Conservation (phyloP, 2,329 filamentous ascomycete genomes). For the Ceratocystiopsis brevicomis region DNA sequence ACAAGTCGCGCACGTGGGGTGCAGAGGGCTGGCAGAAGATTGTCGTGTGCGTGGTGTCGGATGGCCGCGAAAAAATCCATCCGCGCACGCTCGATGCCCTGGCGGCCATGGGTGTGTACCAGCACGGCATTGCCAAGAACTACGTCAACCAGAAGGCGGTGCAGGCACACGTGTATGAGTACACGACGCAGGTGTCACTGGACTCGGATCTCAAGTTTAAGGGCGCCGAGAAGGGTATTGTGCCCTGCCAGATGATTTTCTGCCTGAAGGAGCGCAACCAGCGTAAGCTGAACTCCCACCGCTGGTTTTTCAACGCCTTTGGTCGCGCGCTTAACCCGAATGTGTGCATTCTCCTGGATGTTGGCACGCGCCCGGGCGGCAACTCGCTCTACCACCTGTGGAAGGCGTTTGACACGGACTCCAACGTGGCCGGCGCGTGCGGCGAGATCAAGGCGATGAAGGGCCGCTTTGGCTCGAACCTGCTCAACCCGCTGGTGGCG, state of each 20-base stretch:
- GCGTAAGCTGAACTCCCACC: slow-evolving; percentile 94
- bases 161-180: slow-evolving; percentile 94
- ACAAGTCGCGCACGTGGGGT: slow-evolving; percentile 88
- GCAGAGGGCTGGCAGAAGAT: slow-evolving; percentile 98
- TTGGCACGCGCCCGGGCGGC: slow-evolving; percentile 75
- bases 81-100: slow-evolving; percentile 83
- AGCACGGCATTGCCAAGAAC: slow-evolving; percentile 97
- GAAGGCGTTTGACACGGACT: slow-evolving; percentile 97
- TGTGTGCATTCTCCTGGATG: slow-evolving; percentile 89
- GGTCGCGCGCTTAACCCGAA: slow-evolving; percentile 85
- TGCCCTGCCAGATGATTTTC: slow-evolving; percentile 95
- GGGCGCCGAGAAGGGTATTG: slow-evolving; percentile 95
- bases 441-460: slow-evolving; percentile 99
- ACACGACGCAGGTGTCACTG: slow-evolving; percentile 92
- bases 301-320: slow-evolving; percentile 99
- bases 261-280: slow-evolving; percentile 95
- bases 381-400: slow-evolving; percentile 94
- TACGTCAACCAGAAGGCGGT: slow-evolving; percentile 91
- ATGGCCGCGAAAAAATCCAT: slow-evolving; percentile 79
- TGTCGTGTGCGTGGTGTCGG: slow-evolving; percentile 89
- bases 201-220: slow-evolving; percentile 96
- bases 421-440: slow-evolving; percentile 88
- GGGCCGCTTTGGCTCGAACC: slow-evolving; percentile 61
- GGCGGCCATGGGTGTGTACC: slow-evolving; percentile 93
- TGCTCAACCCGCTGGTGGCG: slow-evolving; percentile 83